A percentile compares a stretch with the other conserved stretches of the same genome.
Conservation (phyloP, 257 asterid species). For the Capsicum pubescens region DNA sequence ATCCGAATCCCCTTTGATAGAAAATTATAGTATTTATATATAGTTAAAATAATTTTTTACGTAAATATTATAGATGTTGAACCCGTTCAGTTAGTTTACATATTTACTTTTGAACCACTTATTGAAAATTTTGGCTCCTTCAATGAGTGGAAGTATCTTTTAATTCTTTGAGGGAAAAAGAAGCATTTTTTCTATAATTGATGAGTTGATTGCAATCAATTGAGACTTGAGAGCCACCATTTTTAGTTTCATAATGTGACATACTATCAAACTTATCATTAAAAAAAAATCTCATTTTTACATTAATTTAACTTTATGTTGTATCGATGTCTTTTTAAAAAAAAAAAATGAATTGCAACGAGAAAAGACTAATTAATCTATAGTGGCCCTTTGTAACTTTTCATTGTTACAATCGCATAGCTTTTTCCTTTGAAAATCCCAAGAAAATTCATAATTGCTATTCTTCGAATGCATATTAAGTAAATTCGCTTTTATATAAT, state of each 20-base stretch:
- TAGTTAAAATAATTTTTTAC: too few species aligned
- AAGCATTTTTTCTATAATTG: not conserved
- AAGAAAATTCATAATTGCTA: too few species aligned
- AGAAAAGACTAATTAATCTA: not conserved
- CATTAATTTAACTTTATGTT: not conserved
- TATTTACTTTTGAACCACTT: too few species aligned
- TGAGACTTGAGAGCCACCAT: not conserved
- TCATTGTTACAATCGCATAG: not conserved
- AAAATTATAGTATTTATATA: too few species aligned
- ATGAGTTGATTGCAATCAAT: not conserved
- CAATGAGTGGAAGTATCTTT: not conserved
- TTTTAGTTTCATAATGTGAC: not conserved
- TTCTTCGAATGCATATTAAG: too few species aligned
- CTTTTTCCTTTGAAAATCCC: too few species aligned
- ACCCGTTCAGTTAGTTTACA: too few species aligned
- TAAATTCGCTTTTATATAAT: too few species aligned
- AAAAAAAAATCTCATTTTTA: too few species aligned
- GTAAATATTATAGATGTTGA: too few species aligned
- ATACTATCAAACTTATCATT: not conserved
- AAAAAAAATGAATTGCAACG: not conserved
- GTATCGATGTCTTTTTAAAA: not conserved
- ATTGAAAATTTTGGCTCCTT: too few species aligned
- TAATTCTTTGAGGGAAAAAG: not conserved
- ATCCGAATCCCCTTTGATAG: too few species aligned
- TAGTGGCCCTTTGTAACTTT: not conserved